Percentiles rank a stretch among this genome's conserved stretches.
These are phyloP conservation scores for Pythium oligandrum DNA, from an alignment of 352 stramenopile genomes.

Conservation along the genomic window DNA sequence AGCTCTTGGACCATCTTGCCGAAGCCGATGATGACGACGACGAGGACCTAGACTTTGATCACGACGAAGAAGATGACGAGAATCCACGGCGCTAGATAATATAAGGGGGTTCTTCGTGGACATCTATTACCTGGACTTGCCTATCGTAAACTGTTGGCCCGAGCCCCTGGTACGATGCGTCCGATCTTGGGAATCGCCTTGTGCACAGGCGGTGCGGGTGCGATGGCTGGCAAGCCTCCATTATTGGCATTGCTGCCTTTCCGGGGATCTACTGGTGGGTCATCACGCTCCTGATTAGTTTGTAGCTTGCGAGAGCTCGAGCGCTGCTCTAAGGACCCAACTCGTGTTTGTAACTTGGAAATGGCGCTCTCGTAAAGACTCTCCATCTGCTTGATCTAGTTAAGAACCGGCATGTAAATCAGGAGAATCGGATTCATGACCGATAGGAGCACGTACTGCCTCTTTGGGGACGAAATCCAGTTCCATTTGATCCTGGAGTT, in stretches of 20 bases:
- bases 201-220: not conserved
- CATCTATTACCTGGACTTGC: not conserved
- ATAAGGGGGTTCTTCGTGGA: slow-evolving; percentile 1
- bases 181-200: slow-evolving; percentile 50
- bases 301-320: slow-evolving; percentile 7
- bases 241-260: slow-evolving; percentile 7
- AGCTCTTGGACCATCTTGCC: slow-evolving; percentile 25
- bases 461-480: slow-evolving; percentile 12
- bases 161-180: slow-evolving; percentile 49
- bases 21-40: slow-evolving; percentile 15
- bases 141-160: slow-evolving; percentile 17
- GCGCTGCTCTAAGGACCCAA: slow-evolving; percentile 44
- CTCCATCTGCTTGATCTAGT: slow-evolving; percentile 70
- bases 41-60: slow-evolving; percentile 1
- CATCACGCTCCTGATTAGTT: slow-evolving; percentile 12
- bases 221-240: slow-evolving; percentile 6
- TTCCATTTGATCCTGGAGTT: slow-evolving; percentile 15
- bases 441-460: slow-evolving; percentile 1
- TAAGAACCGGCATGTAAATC: not conserved
- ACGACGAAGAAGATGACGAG: slow-evolving; percentile 3
- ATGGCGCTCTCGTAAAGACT: slow-evolving; percentile 64
- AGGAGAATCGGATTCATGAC: not conserved
- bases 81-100: not conserved
- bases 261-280: not conserved
- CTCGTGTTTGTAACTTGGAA: slow-evolving; percentile 61